Conservation (phyloP, 1,284 basidiomycete genomes). For the Paramarasmius palmivorus region DNA sequence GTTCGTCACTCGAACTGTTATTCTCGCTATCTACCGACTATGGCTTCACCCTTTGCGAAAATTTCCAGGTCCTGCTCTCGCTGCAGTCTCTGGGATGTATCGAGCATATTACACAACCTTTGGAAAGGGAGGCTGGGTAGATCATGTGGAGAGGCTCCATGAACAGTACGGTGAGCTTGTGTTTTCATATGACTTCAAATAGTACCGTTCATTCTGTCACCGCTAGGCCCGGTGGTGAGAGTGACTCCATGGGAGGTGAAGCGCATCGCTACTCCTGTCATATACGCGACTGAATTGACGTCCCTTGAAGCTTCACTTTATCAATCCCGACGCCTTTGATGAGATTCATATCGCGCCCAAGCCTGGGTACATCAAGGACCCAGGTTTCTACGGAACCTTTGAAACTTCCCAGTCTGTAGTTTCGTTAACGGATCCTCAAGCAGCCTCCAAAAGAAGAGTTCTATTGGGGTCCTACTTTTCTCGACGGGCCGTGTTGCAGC, state of each 20-base stretch:
- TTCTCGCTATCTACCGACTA: background rate
- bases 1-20: too few relatives aligned
- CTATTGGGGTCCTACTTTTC: background rate
- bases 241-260: conserved; percentile 1
- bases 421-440: background rate
- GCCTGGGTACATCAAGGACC: background rate
- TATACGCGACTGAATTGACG: background rate
- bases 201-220: background rate
- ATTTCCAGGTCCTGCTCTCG: background rate
- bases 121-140: background rate
- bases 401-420: background rate
- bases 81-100: background rate
- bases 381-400: background rate
- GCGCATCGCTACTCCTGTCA: background rate
- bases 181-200: too few relatives aligned
- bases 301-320: background rate
- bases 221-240: background rate
- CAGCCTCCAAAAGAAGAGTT: background rate
- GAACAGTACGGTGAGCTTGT: background rate
- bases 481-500: background rate
- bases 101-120: background rate
- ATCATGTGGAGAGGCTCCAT: background rate
- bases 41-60: background rate
- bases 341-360: background rate
- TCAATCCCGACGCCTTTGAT: background rate